Evolutionary conservation across 2,329 filamentous ascomycete genomes (phyloP).

Genomic region (Fusarium papillatum): DNA sequence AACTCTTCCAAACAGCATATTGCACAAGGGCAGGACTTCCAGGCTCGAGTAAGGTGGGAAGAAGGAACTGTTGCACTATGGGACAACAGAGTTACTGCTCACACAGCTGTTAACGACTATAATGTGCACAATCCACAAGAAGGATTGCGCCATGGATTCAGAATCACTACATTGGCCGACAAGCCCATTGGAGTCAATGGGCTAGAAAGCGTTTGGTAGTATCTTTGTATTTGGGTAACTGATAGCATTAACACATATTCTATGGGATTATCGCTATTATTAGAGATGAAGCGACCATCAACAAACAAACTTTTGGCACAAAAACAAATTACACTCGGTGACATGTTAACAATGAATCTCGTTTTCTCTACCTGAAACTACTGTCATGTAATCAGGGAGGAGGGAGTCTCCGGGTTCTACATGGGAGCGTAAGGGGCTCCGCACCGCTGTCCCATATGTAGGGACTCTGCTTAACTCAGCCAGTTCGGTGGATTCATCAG

Average conservation of each 20-base stretch:
- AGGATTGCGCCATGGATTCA: conserved; percentile 5
- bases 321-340: not conserved
- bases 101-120: conserved; percentile 9
- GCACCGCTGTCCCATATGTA: conserved; percentile 81
- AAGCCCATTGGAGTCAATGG: not conserved
- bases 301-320: not conserved
- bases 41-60: conserved; percentile 73
- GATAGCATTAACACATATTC: not conserved
- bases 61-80: conserved; percentile 73
- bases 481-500: conserved; percentile 68
- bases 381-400: conserved; percentile 76
- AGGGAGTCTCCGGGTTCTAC: conserved; percentile 60
- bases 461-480: conserved; percentile 79
- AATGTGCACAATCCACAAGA: conserved; percentile 6
- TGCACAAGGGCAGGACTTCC: conserved; percentile 64
- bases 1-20: not conserved
- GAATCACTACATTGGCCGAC: conserved; percentile 5
- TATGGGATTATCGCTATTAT: not conserved
- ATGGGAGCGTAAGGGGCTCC: conserved; percentile 68
- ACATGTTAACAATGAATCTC: not conserved
- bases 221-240: not conserved
- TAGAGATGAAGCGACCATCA: not conserved
- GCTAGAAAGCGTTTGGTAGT: not conserved
- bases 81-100: conserved; percentile 26
- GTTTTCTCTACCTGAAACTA: conserved; percentile 36